phyloP scores from a whole-genome alignment of 2,329 filamentous ascomycete genomes.

The Calonectria leucothoes region DNA sequence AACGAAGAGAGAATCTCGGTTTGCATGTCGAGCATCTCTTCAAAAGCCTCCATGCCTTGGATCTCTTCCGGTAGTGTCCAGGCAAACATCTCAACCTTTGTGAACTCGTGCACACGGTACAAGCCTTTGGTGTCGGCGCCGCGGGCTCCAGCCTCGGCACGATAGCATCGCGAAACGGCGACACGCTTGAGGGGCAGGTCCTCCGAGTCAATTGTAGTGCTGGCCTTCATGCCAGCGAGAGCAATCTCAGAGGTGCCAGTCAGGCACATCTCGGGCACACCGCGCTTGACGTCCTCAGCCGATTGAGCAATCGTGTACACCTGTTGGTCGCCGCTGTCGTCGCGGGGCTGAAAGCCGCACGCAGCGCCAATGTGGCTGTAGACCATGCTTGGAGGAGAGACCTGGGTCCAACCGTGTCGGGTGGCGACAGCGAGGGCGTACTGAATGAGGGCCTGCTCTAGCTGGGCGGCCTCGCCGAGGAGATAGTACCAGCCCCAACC shows the following conservation, averaged over 20 bases:
- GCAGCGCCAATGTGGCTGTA: conserved; percentile 91
- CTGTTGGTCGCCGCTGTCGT: conserved; percentile 91
- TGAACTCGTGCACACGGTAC: conserved; percentile 98
- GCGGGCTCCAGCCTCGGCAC: conserved; percentile 91
- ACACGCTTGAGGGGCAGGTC: conserved; percentile 83
- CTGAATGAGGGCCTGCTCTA: conserved; percentile 94
- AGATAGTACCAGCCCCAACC: conserved; percentile 99
- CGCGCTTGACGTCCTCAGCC: conserved; percentile 68
- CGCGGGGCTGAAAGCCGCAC: conserved; percentile 94
- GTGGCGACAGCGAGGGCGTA: conserved; percentile 83
- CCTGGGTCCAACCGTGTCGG: conserved; percentile 80
- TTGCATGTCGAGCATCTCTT: conserved; percentile 90
- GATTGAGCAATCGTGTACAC: conserved; percentile 83
- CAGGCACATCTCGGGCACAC: conserved; percentile 78
- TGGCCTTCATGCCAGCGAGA: conserved; percentile 89
- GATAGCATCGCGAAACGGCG: conserved; percentile 91
- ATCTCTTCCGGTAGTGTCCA: conserved; percentile 76
- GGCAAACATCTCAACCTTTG: conserved; percentile 97
- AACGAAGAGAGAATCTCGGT: conserved; percentile 83
- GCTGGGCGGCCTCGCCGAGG: conserved; percentile 86
- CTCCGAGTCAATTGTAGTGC: conserved; percentile 71
- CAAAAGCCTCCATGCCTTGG: conserved; percentile 71
- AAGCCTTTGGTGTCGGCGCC: conserved; percentile 93
- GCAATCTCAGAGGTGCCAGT: conserved; percentile 95
- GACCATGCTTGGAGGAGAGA: conserved; percentile 88